These are phyloP conservation scores for Malassezia vespertilionis DNA, from an alignment of 1,284 basidiomycete genomes.

Conservation along the genomic window DNA sequence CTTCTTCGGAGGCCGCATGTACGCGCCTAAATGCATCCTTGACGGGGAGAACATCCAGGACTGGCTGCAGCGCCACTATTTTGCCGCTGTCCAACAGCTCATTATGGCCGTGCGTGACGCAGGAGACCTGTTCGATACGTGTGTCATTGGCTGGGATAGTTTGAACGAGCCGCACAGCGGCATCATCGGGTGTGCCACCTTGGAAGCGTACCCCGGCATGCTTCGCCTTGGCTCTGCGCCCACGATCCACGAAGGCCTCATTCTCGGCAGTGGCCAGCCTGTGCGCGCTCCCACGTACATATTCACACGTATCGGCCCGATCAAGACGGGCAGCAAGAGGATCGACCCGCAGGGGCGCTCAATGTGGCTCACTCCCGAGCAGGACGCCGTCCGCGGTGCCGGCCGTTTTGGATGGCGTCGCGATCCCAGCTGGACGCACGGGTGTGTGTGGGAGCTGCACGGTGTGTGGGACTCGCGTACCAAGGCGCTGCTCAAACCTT, in stretches of 20 bases:
- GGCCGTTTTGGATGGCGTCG: constrained; percentile 68
- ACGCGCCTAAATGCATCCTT: constrained; percentile 79
- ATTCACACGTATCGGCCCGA: constrained; percentile 71
- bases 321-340: constrained; percentile 59
- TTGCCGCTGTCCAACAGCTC: constrained; percentile 64
- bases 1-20: constrained; percentile 82
- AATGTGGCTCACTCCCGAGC: constrained; percentile 32
- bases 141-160: constrained; percentile 90
- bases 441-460: constrained; percentile 82
- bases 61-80: constrained; percentile 75
- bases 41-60: constrained; percentile 89
- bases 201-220: constrained; percentile 37
- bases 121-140: constrained; percentile 67
- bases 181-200: constrained; percentile 63
- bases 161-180: constrained; percentile 91
- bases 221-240: constrained; percentile 75
- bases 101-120: constrained; percentile 63
- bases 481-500: constrained; percentile 59
- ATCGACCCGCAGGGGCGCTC: constrained; percentile 68
- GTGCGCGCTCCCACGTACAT: constrained; percentile 76
- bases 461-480: constrained; percentile 75
- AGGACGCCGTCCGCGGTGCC: constrained; percentile 27
- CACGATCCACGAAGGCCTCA: constrained; percentile 70
- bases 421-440: constrained; percentile 65
- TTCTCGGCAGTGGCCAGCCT: constrained; percentile 72